Base-by-base conservation (phyloP, 2,329 filamentous ascomycete species). In the Thielaviopsis euricoi region DNA sequence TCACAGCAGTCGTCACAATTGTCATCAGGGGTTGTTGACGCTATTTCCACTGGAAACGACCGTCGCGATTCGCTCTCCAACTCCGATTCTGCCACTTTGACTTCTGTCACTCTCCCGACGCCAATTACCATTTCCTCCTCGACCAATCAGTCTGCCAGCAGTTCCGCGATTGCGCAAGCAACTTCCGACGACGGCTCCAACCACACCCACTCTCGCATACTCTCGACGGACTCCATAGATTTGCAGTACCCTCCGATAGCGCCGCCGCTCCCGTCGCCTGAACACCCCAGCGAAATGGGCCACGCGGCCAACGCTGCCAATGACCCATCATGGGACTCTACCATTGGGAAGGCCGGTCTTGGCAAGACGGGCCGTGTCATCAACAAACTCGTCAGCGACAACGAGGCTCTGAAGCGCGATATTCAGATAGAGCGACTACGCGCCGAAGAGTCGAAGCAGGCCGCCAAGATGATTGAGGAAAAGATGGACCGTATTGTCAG, bases 281-380 rank as follows among this genome's bases (percentile, higher is more conserved):
- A 65, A 26, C 63, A 65, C 48, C 22, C 48, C 21, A 48, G 26
- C n/a, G 56, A 58, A 26, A 60, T 60, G 59, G 55, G 52, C 22
- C 52, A 57, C 40, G 43, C 15, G 15, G 40, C 55, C 37, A 58
- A 60, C 19, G 22, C 22, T 17, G 48, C 53, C 33, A 48, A 59
- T 19, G 56, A 61, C 53, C 59, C 59, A 23, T 61, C 55, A 67
- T 84, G 82, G 80, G 83, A 85, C 65, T 81, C 81, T 29, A 82
- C 82, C 2, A 78, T 86, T 52, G 83, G 83, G 63, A 83, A 84
- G 66, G 83, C 83, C 7, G 82, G 81, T 2, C 71, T 85, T 2
- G 85, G 85, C 50, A 89, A 89, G 72, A 87, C 83, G 10, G 85
- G 85, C 9, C 76, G 85, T 37, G 85, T 89, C 56, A 91, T 93